Conservation (phyloP, 805 yeast genomes). For the Starmerella kuoi region DNA sequence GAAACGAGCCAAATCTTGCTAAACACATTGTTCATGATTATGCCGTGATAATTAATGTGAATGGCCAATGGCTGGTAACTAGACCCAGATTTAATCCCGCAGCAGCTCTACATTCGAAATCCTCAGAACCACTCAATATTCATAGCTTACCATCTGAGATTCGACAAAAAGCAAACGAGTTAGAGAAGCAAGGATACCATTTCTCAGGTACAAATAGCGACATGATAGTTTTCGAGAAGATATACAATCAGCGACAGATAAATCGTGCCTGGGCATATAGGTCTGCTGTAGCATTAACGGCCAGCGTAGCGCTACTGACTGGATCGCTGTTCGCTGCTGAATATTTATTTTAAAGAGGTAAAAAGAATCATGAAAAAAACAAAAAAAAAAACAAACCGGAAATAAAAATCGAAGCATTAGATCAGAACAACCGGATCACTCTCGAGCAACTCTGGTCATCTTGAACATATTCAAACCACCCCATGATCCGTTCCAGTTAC, state of each 20-base stretch:
- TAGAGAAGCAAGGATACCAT: constrained; percentile 40
- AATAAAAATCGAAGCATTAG: no score
- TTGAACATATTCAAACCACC: constrained; percentile 41
- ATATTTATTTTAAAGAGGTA: constrained; percentile 1
- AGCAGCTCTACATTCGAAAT: neutral
- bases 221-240: constrained; percentile 31
- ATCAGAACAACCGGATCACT: no score
- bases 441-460: constrained; percentile 8
- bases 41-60: constrained; percentile 8
- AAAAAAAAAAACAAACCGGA: no score
- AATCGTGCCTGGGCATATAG: constrained; percentile 7
- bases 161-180: constrained; percentile 30
- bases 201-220: constrained; percentile 37
- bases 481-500: constrained; percentile 68
- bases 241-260: constrained; percentile 6
- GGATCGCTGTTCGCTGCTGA: constrained; percentile 15
- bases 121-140: constrained; percentile 1
- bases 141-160: constrained; percentile 6
- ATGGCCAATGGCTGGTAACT: constrained; percentile 1
- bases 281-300: constrained; percentile 2
- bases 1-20: neutral
- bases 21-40: constrained; percentile 6
- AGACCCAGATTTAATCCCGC: constrained; percentile 5
- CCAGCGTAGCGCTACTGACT: constrained; percentile 13
- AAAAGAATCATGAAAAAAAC: no score